Conservation (phyloP, 225 moss, liverwort and hornwort species). For the Polytrichum commune region DNA sequence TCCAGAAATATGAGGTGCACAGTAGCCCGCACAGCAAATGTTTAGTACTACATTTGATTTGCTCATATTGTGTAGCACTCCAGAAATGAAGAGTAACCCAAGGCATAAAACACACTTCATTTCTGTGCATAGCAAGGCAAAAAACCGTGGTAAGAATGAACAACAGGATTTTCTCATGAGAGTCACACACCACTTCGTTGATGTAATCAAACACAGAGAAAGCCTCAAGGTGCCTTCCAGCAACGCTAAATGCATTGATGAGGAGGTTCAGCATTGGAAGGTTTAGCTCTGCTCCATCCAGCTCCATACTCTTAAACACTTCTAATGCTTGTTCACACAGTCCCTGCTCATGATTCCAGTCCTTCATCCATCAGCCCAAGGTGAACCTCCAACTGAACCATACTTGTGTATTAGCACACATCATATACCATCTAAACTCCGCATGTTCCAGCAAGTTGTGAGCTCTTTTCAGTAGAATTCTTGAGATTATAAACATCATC, state of each 20-base stretch:
- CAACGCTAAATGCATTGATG: constrained; percentile 89
- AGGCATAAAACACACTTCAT: neutral
- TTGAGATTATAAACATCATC: neutral
- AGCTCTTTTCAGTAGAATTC: too few species aligned
- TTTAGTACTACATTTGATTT: too few species aligned
- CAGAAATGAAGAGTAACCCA: neutral
- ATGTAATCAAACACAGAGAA: constrained; percentile 88
- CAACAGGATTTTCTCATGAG: neutral
- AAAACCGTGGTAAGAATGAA: neutral
- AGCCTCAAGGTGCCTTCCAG: constrained; percentile 79
- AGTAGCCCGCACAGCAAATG: too few species aligned
- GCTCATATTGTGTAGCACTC: too few species aligned
- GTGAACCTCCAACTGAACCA: neutral
- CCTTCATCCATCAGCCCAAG: neutral
- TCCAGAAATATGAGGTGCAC: too few species aligned
- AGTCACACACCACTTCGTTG: constrained; percentile 64
- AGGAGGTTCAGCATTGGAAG: constrained; percentile 88
- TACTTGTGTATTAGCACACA: too few species aligned
- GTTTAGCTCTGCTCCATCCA: constrained; percentile 75
- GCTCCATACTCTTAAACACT: constrained; percentile 88
- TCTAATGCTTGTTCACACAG: constrained; percentile 91
- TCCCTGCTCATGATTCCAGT: constrained; percentile 44
- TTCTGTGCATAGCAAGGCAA: neutral
- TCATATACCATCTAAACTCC: too few species aligned
- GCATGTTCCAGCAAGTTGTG: too few species aligned